Evolutionary conservation across 768 basidiomycete species (phyloP), one percentile per base, ranked within the genome.

Genomic region (Mycena venus): DNA sequence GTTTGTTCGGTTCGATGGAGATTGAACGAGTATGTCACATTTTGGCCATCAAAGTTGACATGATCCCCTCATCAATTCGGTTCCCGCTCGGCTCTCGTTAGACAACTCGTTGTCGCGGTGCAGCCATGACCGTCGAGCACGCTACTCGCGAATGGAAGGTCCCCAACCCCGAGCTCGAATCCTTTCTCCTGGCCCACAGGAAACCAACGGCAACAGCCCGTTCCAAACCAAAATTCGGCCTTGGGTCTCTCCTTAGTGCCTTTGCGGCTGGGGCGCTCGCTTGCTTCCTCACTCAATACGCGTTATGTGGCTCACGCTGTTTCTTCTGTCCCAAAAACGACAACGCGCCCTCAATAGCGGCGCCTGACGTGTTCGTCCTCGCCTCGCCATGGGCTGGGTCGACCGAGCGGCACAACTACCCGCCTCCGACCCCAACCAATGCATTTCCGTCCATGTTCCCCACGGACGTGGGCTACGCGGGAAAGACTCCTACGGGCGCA

Each of bases 401-500:
- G 1, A 93, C 94, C 4, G 87, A 89, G 71, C 87, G 89, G 7
- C 90, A 95, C 81, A 80, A 90, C 27, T 95, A 90, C 81, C 95
- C 95, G n/a, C 95, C 95, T 0, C 75, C 90, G 0, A 88, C 89
- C 11, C 94, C 95, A 0, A 95, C 94, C 23, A 96, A 96, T 77
- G 87, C 84, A 12, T 88, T 88, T 74, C 93, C 95, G 0, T 89
- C 92, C 1, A 77, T 94, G 32, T 96, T 96, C 81, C 95, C 95
- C 6, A 89, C 94, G 32, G 78, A 91, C 77, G 91, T 96, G 5
- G 95, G 95, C 47, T 91, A 95, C 80, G 86, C 92, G 3, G 95
- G 95, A n/a, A 87, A 86, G 25, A 96, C 95, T 0, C 93, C 94
- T 0, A 96, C 94, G 0, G 94, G 94, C 19, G 94, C 92, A 12